Evolutionary conservation across 192 early-diverging fungal genomes (phyloP), one percentile per base, ranked within the genome.

Genomic region (Coemansia sp.): DNA sequence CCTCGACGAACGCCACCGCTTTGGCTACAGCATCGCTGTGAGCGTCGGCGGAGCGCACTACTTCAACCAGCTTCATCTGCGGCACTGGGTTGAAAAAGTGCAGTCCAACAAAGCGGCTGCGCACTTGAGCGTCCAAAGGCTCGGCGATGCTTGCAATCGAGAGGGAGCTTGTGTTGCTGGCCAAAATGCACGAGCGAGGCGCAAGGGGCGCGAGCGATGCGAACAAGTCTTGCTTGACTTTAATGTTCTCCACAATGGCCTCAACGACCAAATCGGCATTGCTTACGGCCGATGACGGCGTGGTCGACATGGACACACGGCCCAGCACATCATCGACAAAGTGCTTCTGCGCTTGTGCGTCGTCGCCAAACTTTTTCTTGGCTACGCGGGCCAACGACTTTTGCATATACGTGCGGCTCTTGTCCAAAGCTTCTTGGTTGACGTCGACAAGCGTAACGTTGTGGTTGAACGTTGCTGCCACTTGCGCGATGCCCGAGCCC

Each of bases 81-180:
- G 96, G 91, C n/a, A 98, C 96, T 4, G 96, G 96, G 85, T 98
- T 98, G 82, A 98, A 98, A 79, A 95, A 98, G 73, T 98, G 96
- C 61, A 96, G 77, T 32, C 96, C 96, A 21, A 91, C 89, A 62
- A 95, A 92, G 21, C 83, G 81, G 52, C 78, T 72, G 37, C 67
- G 62, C 2, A 89, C 79, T 58, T 70, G 58, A 1, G 77, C 80
- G 9, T 77, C 65, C 39, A 88, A 81, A 12, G 72, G 81, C 67
- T 86, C 84, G 14, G 92, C 92, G 70, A 98, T 96, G 56, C 88
- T 86, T 25, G 66, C 72, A 32, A 98, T 94, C 11, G 92, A 90
- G 48, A 98, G 73, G 5, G 93, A 95, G 14, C 92, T 94, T 7
- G 96, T 98, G 86, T 96, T 98, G 61, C 91, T 93, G 43, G 88